phyloP scores from a whole-genome alignment of 768 basidiomycete species.

The Russula sp. region DNA sequence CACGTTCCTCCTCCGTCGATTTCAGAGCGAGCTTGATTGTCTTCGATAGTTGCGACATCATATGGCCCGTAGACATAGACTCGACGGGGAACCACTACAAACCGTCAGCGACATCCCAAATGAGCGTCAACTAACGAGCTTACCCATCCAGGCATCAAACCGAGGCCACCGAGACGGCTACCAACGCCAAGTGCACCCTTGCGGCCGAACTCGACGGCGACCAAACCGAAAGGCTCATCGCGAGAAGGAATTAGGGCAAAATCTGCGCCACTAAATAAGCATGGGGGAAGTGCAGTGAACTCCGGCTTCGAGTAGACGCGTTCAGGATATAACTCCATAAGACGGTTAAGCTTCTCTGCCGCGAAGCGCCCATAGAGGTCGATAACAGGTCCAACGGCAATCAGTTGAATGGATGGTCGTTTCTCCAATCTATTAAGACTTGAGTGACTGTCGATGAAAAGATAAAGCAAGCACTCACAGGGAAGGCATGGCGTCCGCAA shows the following conservation, averaged over 20 bases:
- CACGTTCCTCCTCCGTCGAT: slow-evolving; percentile 85
- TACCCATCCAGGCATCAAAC: slow-evolving; percentile 98
- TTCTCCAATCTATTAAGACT: slow-evolving; percentile 62
- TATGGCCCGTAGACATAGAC: slow-evolving; percentile 85
- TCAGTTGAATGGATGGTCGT: slow-evolving; percentile 76
- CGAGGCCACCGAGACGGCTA: slow-evolving; percentile 87
- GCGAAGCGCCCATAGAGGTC: slow-evolving; percentile 94
- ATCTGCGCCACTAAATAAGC: slow-evolving; percentile 90
- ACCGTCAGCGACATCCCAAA: background rate
- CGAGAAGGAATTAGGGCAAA: slow-evolving; percentile 94
- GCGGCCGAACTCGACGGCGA: slow-evolving; percentile 93
- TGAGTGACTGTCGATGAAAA: slow-evolving; percentile 17
- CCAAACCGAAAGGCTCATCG: slow-evolving; percentile 93
- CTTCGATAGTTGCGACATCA: slow-evolving; percentile 91
- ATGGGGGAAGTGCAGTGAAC: slow-evolving; percentile 90
- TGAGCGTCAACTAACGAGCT: slow-evolving; percentile 29
- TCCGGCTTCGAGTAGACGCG: slow-evolving; percentile 95
- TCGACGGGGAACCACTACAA: slow-evolving; percentile 94
- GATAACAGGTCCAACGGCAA: slow-evolving; percentile 90
- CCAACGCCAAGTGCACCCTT: slow-evolving; percentile 97
- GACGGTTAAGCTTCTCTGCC: slow-evolving; percentile 84
- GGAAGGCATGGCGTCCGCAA: slow-evolving; percentile 91
- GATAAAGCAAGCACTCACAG: slow-evolving; percentile 45
- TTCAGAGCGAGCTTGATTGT: slow-evolving; percentile 92
- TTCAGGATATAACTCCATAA: slow-evolving; percentile 94